These are phyloP conservation scores for Daldinia bambusicola DNA, from an alignment of 495 filamentous ascomycete species.

Conservation along the genomic window DNA sequence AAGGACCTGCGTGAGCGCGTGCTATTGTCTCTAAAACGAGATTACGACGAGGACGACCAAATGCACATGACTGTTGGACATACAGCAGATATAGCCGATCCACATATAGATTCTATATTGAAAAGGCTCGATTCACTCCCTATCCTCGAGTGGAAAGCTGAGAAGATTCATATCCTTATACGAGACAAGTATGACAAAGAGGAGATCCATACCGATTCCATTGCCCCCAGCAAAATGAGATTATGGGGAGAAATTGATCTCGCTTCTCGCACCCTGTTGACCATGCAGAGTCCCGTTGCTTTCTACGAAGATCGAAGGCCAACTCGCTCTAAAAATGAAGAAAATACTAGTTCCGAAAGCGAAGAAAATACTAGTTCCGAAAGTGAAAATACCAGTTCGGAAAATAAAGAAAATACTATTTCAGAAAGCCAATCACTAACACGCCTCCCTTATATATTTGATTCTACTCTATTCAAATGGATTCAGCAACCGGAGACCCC, in stretches of 20 bases:
- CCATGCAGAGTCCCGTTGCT: slow-evolving; percentile 20
- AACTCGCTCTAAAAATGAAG: neutral
- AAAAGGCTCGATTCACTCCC: slow-evolving; percentile 57
- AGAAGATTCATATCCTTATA: slow-evolving; percentile 58
- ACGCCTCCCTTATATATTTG: slow-evolving; percentile 31
- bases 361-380: neutral
- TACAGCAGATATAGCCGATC: slow-evolving; percentile 50
- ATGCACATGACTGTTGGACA: slow-evolving; percentile 67
- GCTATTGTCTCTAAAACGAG: slow-evolving; percentile 33
- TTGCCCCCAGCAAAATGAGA: slow-evolving; percentile 50
- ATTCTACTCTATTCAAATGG: slow-evolving; percentile 29
- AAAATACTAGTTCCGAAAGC: neutral
- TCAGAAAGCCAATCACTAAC: neutral
- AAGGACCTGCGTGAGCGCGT: slow-evolving; percentile 34
- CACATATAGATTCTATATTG: slow-evolving; percentile 54
- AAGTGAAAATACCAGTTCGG: no score
- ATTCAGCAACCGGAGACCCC: slow-evolving; percentile 1
- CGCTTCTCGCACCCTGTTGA: slow-evolving; percentile 44
- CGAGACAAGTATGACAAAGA: slow-evolving; percentile 51
- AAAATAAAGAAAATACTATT: neutral
- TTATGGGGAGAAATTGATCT: slow-evolving; percentile 62
- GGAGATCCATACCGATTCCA: slow-evolving; percentile 36
- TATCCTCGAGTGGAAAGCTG: slow-evolving; percentile 54
- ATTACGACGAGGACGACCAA: slow-evolving; percentile 39
- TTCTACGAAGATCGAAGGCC: slow-evolving; percentile 35